Evolutionary conservation across 257 asterid genomes (phyloP), one percentile per base, ranked within the genome.

Genomic region (Verbena officinalis): DNA sequence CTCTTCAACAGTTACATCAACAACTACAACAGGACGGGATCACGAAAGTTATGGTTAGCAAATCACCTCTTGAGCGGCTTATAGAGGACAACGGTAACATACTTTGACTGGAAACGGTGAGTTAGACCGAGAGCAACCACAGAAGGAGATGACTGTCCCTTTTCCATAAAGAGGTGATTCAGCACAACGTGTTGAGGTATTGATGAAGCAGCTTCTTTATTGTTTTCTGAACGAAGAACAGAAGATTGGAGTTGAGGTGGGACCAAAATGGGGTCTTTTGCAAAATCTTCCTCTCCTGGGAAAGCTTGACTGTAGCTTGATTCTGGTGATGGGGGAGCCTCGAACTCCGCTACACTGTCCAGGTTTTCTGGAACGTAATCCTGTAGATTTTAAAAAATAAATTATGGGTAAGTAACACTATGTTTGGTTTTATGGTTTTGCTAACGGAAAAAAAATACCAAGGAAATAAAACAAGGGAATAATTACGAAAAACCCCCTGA

Each of bases 321-420:
- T 58, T 85, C 94, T 5, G 98, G 98, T 36, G 98, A 92, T 46
- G 83, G 78, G 20, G 97, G 97, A 21, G 88, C 88, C 79, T 92
- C 98, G 16, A 92, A 92, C 76, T 89, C 95, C 3, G 78, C 86
- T 20, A 87, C 89, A 62, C 90, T 82, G 15, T 82, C 91, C 4
- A 86, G 91, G 79, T 84, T 89, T 64, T 92, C 97, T 0, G 96
- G 85, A n/a, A 87, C 83, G 58, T 78, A 79, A 45, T 80, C 89
- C 97, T 92, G 73, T 5, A 67, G 44, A 72, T 69, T 55, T 45
- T 9, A 27, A 5, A 59, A 21, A 64, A 11, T 27, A 33, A 21
- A 31, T n/a, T 55, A 20, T 4, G 16, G 34, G 53, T 65, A 9
- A 27, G 58, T 36, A 38, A 5, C 33, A 27, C 33, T n/a, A n/a